Evolutionary conservation across 2,329 filamentous ascomycete species (phyloP).

Genomic region (Orbilia javanica): DNA sequence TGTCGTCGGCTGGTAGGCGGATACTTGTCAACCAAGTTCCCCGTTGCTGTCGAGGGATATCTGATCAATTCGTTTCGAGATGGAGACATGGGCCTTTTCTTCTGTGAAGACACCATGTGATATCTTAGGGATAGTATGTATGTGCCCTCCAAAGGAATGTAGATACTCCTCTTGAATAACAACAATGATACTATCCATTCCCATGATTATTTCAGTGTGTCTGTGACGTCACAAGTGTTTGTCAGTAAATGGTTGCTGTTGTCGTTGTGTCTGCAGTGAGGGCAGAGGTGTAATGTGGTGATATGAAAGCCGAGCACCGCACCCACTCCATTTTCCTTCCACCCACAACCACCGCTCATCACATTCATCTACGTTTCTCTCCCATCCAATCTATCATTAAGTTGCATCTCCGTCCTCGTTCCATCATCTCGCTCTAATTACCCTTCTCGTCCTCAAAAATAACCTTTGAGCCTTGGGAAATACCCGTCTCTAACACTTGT

Average conservation of each 20-base stretch:
- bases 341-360: neutral
- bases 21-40: constrained; percentile 24
- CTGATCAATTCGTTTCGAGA: neutral
- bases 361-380: neutral
- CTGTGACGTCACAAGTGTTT: neutral
- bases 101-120: neutral
- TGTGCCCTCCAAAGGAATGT: neutral
- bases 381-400: neutral
- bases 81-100: neutral
- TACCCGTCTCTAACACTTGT: neutral
- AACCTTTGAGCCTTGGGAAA: neutral
- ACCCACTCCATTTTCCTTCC: neutral
- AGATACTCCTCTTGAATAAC: neutral
- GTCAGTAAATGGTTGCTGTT: neutral
- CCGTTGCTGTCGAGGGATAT: neutral
- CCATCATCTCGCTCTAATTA: neutral
- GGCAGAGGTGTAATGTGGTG: neutral
- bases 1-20: neutral
- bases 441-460: neutral
- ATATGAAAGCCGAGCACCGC: neutral
- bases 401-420: neutral
- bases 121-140: constrained; percentile 6
- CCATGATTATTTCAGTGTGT: neutral
- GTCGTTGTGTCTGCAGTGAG: neutral
- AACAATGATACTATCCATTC: neutral